These are phyloP conservation scores for Calonectria hawksworthii DNA, from an alignment of 2,329 filamentous ascomycete species.

Conservation along the genomic window DNA sequence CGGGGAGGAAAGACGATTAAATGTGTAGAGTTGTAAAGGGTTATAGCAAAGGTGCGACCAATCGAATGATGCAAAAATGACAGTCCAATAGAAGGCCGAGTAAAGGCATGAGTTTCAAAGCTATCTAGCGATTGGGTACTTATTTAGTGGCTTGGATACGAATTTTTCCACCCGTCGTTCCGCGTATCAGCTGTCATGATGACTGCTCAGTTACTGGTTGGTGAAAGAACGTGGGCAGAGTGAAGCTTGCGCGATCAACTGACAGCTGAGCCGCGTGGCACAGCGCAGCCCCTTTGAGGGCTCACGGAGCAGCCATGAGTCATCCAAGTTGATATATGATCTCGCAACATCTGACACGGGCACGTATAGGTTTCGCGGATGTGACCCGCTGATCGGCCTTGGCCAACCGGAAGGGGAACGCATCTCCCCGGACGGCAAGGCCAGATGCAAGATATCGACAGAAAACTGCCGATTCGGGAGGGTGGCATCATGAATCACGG, in stretches of 20 bases:
- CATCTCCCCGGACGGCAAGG: conserved; percentile 10
- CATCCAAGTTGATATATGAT: conserved; percentile 8
- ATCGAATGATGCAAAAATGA: conserved; percentile 8
- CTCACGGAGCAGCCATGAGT: neutral
- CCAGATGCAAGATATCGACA: conserved; percentile 14
- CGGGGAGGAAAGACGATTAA: neutral
- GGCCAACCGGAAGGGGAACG: conserved; percentile 5
- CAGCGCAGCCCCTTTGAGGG: neutral
- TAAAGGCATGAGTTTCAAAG: neutral
- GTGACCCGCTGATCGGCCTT: conserved; percentile 19
- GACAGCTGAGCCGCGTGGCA: conserved; percentile 8
- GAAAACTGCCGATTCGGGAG: conserved; percentile 35
- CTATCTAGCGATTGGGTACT: neutral
- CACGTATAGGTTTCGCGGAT: neutral
- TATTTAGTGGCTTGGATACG: neutral
- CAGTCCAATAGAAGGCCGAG: neutral
- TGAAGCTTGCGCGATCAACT: conserved; percentile 8
- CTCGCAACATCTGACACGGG: neutral
- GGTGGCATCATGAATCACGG: conserved; percentile 37
- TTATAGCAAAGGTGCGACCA: neutral
- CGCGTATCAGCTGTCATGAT: neutral
- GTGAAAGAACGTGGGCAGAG: neutral
- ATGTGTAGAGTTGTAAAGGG: neutral
- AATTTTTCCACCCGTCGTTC: neutral
- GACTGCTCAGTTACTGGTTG: neutral